Evolutionary conservation across 257 asterid species (phyloP).

Genomic region (Vinca minor): DNA sequence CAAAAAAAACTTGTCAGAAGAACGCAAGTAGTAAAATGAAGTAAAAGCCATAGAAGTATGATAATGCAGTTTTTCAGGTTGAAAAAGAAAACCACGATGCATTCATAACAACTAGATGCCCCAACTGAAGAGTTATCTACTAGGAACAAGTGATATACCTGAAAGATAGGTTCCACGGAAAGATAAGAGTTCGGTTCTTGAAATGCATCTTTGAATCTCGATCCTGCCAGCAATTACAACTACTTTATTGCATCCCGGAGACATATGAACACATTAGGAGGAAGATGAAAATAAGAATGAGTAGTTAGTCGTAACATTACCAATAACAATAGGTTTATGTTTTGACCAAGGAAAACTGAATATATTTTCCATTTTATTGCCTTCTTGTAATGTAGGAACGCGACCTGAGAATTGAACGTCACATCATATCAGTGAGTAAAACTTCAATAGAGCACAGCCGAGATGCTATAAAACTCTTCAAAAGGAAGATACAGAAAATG

Average conservation of each 20-base stretch:
- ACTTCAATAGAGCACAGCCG: background rate
- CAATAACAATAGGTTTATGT: slow-evolving; percentile 85
- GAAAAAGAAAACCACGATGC: background rate
- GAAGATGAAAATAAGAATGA: slow-evolving; percentile 9
- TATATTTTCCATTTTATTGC: slow-evolving; percentile 73
- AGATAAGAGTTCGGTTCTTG: slow-evolving; percentile 86
- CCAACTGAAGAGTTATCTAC: slow-evolving; percentile 11
- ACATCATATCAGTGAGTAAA: background rate
- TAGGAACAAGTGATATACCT: slow-evolving; percentile 38
- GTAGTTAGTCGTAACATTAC: slow-evolving; percentile 27
- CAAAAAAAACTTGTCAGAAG: slow-evolving; percentile 12
- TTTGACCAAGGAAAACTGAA: slow-evolving; percentile 71
- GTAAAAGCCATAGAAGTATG: background rate
- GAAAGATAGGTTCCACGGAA: slow-evolving; percentile 76
- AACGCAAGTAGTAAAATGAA: background rate
- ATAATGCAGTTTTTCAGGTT: background rate
- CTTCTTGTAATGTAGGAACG: slow-evolving; percentile 89
- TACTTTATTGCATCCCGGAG: slow-evolving; percentile 9
- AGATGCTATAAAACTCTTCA: background rate
- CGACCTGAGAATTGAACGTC: slow-evolving; percentile 50
- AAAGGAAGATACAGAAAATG: background rate
- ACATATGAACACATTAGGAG: background rate
- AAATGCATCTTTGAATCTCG: slow-evolving; percentile 94
- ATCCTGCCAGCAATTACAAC: slow-evolving; percentile 44
- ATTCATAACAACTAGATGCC: background rate